Evolutionary conservation across 1,284 basidiomycete genomes (phyloP).

Genomic region (Tylopilus orsonianus): DNA sequence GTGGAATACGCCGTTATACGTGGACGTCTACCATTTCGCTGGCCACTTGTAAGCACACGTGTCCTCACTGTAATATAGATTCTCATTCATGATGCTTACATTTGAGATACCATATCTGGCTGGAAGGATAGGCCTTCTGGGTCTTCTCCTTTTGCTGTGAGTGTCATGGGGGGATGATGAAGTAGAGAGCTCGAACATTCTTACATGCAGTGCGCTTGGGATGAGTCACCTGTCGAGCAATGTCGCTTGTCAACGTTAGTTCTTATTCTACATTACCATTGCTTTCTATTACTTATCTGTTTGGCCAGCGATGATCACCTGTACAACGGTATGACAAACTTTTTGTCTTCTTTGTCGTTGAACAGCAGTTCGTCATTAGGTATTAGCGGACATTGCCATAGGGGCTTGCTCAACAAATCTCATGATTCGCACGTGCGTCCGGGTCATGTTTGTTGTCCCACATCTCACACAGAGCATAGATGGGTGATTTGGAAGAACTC

Average conservation of each 20-base stretch:
- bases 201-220: slow-evolving; percentile 9
- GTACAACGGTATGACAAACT: slow-evolving; percentile 7
- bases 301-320: slow-evolving; percentile 3
- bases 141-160: slow-evolving; percentile 17
- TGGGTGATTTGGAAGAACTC: slow-evolving; percentile 30
- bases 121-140: slow-evolving; percentile 17
- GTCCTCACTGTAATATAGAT: neutral
- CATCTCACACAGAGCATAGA: slow-evolving; percentile 9
- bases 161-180: neutral
- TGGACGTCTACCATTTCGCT: slow-evolving; percentile 21
- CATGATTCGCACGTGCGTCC: slow-evolving; percentile 31
- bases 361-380: slow-evolving; percentile 5
- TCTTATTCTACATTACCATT: neutral
- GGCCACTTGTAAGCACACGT: slow-evolving; percentile 19
- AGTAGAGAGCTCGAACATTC: neutral
- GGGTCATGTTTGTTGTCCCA: neutral
- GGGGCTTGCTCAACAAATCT: slow-evolving; percentile 24
- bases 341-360: neutral
- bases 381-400: slow-evolving; percentile 9
- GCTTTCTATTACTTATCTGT: neutral
- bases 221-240: neutral
- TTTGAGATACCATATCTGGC: slow-evolving; percentile 23
- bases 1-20: slow-evolving; percentile 24
- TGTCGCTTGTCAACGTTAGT: slow-evolving; percentile 21
- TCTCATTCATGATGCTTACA: neutral